Conservation (phyloP, 306 rosid species). For the Fragaria iinumae region DNA sequence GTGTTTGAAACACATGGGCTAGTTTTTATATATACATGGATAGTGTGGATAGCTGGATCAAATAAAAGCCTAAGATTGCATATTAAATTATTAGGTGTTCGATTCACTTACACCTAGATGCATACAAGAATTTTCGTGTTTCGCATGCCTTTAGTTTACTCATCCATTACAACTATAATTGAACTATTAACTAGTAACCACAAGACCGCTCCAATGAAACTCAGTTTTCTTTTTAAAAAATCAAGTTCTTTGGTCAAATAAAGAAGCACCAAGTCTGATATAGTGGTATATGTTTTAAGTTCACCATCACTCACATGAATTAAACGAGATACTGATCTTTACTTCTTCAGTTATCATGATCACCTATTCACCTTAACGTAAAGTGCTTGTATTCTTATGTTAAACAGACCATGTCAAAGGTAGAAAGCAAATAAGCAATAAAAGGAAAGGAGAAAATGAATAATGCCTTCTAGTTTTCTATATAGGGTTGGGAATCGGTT, state of each 20-base stretch:
- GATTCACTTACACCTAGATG: no score
- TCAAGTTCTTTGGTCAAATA: neutral
- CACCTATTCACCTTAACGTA: neutral
- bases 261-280: neutral
- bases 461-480: slow-evolving; percentile 70
- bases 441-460: slow-evolving; percentile 18
- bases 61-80: no score
- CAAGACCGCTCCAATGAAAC: neutral
- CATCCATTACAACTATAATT: neutral
- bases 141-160: neutral
- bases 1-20: no score
- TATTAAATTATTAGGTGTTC: no score
- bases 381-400: neutral
- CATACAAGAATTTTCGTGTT: no score
- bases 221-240: neutral
- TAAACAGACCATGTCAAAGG: neutral
- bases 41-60: no score
- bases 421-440: neutral
- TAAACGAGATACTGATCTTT: neutral
- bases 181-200: neutral
- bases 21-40: no score
- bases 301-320: neutral
- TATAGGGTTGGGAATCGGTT: no score
- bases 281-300: neutral
- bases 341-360: neutral